Evolutionary conservation across 1,284 basidiomycete species (phyloP), one percentile per base, ranked within the genome.

Genomic region (Vanrija pseudolonga): DNA sequence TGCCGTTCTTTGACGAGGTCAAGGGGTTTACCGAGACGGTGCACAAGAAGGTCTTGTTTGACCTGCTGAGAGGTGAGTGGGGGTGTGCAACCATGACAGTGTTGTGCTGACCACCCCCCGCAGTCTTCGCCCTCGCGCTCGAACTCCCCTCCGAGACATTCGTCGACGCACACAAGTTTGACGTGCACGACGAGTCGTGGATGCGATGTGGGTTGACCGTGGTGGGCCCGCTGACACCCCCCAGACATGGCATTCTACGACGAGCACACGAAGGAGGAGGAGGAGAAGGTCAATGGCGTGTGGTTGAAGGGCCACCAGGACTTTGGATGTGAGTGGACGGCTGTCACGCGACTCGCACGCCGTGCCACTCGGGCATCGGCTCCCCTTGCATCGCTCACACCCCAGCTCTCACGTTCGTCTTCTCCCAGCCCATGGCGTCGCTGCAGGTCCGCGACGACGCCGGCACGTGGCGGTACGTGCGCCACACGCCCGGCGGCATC

Each of bases 221-320:
- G 2, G 28, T 14, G 20, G 15, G 9, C 15, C 3, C 0, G 19
- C 43, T 44, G 26, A 48, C 17, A 17, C n/a, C 32, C 26, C 6
- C 26, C 26, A 26, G 26, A 64, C 47, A 64, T 64, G 63, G 59
- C 61, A 9, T 64, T 52, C 48, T 64, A 64, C 37, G 63, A 64
- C 45, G 63, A 60, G 45, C 57, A 61, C 47, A 51, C 36, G 6
- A 46, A 48, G 1, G 63, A 64, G 40, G 63, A 64, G 20, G 63
- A 62, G 42, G 56, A 26, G 1, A 64, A 64, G 39, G 53, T 57
- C 18, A 50, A 52, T 3, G 54, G 54, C 11, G 61, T 64, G 3
- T 64, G 63, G 63, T 53, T 64, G 11, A 64, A 64, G 45, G 63
- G 63, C 15, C 63, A 64, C 44, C 55, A 62, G 37, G 63, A 64